Evolutionary conservation across 1,284 basidiomycete species (phyloP).

Genomic region (Vanrija humicola): DNA sequence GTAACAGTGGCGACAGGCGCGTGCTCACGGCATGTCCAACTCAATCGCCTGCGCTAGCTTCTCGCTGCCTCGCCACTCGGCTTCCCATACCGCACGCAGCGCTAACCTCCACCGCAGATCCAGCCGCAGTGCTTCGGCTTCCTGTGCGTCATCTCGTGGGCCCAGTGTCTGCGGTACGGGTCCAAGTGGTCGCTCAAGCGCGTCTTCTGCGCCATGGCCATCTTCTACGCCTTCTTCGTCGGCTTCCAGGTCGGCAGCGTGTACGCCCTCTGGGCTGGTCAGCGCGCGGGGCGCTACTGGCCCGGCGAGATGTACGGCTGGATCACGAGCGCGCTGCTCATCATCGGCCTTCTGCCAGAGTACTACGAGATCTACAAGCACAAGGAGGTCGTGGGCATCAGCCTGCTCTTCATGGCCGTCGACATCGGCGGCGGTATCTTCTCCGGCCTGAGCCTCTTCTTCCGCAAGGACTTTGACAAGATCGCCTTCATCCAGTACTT

Average conservation of each 20-base stretch:
- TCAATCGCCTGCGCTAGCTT: neutral
- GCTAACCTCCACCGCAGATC: conserved; percentile 36
- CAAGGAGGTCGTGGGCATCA: conserved; percentile 69
- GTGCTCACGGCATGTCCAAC: too few species aligned
- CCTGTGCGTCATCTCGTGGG: conserved; percentile 63
- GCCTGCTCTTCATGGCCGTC: conserved; percentile 63
- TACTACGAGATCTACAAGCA: conserved; percentile 65
- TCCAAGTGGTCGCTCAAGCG: conserved; percentile 40
- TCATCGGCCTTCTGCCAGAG: conserved; percentile 60
- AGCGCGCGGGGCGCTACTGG: conserved; percentile 52
- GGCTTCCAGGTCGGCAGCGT: conserved; percentile 62
- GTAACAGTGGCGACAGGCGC: too few species aligned
- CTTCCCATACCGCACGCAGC: neutral
- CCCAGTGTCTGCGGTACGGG: conserved; percentile 63
- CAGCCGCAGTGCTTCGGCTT: conserved; percentile 71
- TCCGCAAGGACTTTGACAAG: conserved; percentile 63
- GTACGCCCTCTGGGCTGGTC: conserved; percentile 56
- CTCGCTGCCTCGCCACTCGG: neutral
- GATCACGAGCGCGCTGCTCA: conserved; percentile 60
- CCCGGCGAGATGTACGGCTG: conserved; percentile 64
- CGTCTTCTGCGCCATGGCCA: conserved; percentile 48
- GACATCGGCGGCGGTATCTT: conserved; percentile 72
- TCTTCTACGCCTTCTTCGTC: conserved; percentile 53
- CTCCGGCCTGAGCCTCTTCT: conserved; percentile 62
- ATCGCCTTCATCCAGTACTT: conserved; percentile 58